phyloP scores from a whole-genome alignment of 257 asterid genomes.

The Solanum sitiens region DNA sequence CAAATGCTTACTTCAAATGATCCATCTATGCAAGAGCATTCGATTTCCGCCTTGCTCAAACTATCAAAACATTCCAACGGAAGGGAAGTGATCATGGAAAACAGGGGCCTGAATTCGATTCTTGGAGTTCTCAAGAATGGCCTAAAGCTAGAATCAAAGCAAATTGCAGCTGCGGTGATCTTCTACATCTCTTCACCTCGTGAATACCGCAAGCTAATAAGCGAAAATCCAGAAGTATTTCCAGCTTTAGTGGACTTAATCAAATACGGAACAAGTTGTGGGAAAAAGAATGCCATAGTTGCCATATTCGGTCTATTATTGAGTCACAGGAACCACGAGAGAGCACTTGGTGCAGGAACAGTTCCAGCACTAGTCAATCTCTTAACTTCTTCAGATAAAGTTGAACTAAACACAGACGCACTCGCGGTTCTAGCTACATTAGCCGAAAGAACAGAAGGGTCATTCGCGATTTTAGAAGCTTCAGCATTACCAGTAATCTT shows the following conservation, averaged over 20 bases:
- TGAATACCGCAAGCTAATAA: constrained; percentile 37
- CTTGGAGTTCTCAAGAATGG: constrained; percentile 37
- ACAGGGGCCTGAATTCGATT: constrained; percentile 27
- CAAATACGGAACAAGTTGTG: constrained; percentile 38
- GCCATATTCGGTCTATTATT: constrained; percentile 45
- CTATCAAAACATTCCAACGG: constrained; percentile 55
- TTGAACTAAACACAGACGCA: constrained; percentile 38
- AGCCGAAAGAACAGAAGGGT: constrained; percentile 40
- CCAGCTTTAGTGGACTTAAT: constrained; percentile 39
- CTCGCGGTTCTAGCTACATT: constrained; percentile 49
- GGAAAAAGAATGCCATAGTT: constrained; percentile 56
- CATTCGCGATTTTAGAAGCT: constrained; percentile 20
- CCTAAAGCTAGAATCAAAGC: constrained; percentile 31
- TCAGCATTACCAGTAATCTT: constrained; percentile 19
- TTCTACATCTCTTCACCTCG: constrained; percentile 54
- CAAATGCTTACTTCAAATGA: constrained; percentile 27
- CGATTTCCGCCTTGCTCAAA: constrained; percentile 51
- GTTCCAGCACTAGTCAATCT: constrained; percentile 25
- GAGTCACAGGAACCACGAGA: constrained; percentile 27
- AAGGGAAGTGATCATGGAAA: constrained; percentile 35
- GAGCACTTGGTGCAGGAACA: constrained; percentile 29
- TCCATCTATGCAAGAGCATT: constrained; percentile 44
- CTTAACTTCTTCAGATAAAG: constrained; percentile 28
- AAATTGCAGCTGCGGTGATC: constrained; percentile 56
- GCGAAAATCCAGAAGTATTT: constrained; percentile 32